Conservation (phyloP, 176 grass and related monocot genomes). For the Rhipidocladum racemiflorum region DNA sequence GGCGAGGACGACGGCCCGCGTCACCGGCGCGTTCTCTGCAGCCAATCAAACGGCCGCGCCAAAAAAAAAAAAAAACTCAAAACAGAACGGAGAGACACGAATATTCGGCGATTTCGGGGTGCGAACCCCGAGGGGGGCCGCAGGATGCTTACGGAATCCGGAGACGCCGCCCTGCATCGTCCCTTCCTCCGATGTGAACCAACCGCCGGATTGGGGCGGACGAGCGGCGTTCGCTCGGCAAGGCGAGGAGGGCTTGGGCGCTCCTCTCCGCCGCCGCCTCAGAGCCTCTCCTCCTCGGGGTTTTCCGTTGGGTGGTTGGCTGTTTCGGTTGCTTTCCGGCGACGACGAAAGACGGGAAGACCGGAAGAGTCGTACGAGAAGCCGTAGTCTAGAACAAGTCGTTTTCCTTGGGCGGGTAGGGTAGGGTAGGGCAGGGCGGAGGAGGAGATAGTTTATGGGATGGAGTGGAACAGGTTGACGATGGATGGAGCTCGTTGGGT, state of each 20-base stretch:
- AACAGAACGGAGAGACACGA: not conserved
- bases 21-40: conserved; percentile 77
- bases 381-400: not conserved
- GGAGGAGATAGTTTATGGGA: too few species aligned
- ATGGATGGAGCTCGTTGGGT: too few species aligned
- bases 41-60: not conserved
- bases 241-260: conserved; percentile 3
- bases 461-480: too few species aligned
- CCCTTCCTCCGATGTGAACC: conserved; percentile 13
- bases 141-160: conserved; percentile 68
- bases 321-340: not conserved
- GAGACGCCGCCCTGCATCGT: conserved; percentile 67
- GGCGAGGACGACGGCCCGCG: conserved; percentile 49
- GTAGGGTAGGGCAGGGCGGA: too few species aligned
- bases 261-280: not conserved
- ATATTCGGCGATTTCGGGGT: not conserved
- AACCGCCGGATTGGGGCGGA: not conserved
- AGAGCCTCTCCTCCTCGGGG: not conserved
- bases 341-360: not conserved
- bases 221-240: not conserved
- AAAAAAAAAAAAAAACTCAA: not conserved
- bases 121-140: not conserved
- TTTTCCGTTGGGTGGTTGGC: not conserved
- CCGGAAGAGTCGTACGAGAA: not conserved
- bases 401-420: not conserved